Evolutionary conservation across 805 yeast species (phyloP).

Genomic region (Pichia manshurica): DNA sequence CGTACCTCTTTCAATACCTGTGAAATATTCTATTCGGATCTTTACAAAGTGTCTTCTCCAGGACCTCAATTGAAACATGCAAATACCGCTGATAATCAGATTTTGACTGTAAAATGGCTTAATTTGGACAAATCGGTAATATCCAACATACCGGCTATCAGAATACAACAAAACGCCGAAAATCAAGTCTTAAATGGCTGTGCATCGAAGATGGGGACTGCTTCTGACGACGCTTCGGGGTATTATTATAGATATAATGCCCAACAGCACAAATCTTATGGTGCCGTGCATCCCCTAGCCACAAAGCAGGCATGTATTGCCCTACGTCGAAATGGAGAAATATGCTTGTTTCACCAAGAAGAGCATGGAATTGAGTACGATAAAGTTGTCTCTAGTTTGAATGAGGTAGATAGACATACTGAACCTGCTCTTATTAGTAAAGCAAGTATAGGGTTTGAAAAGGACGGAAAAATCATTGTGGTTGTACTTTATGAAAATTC

Average conservation of each 20-base stretch:
- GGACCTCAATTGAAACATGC: slow-evolving; percentile 18
- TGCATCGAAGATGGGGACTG: slow-evolving; percentile 33
- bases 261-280: slow-evolving; percentile 51
- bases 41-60: slow-evolving; percentile 18
- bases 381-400: slow-evolving; percentile 28
- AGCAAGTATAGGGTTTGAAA: slow-evolving; percentile 48
- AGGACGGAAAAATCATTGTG: slow-evolving; percentile 41
- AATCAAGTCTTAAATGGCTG: slow-evolving; percentile 30
- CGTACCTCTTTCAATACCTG: slow-evolving; percentile 32
- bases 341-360: slow-evolving; percentile 58
- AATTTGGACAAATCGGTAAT: slow-evolving; percentile 63
- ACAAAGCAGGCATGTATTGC: slow-evolving; percentile 68
- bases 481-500: slow-evolving; percentile 36
- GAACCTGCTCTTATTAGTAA: slow-evolving; percentile 23
- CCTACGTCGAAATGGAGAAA: slow-evolving; percentile 55
- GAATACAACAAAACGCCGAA: slow-evolving; percentile 25
- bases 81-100: slow-evolving; percentile 21
- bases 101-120: slow-evolving; percentile 65
- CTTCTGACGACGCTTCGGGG: slow-evolving; percentile 29
- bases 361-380: slow-evolving; percentile 56
- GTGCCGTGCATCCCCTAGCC: slow-evolving; percentile 61
- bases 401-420: slow-evolving; percentile 26
- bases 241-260: slow-evolving; percentile 48
- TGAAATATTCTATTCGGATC: slow-evolving; percentile 45
- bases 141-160: slow-evolving; percentile 52